Conservation (phyloP, 805 yeast genomes). For the Myxozyma monticola region DNA sequence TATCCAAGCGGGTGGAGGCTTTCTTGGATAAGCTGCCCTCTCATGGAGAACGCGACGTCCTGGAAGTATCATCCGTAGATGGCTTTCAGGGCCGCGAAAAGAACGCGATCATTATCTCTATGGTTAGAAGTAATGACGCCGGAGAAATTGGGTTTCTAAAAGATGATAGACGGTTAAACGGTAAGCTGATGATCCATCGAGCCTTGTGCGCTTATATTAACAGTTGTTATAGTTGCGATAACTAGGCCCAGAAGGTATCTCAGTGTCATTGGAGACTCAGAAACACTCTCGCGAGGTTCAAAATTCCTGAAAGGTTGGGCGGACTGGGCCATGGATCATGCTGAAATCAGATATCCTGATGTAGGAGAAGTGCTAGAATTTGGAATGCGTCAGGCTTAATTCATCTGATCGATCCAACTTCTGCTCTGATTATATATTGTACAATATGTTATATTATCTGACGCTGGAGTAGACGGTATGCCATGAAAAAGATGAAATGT, state of each 20-base stretch:
- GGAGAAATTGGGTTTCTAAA: constrained; percentile 77
- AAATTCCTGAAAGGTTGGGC: constrained; percentile 65
- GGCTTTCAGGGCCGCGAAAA: constrained; percentile 98
- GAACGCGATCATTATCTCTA: constrained; percentile 73
- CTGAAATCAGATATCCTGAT: constrained; percentile 69
- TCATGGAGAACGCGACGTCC: constrained; percentile 40
- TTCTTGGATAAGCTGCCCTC: constrained; percentile 16
- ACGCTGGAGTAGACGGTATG: background rate
- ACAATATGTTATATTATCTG: background rate
- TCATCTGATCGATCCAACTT: too few relatives aligned
- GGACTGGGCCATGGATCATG: constrained; percentile 63
- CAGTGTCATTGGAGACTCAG: constrained; percentile 84
- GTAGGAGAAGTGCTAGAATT: constrained; percentile 34
- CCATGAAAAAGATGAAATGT: constrained; percentile 1
- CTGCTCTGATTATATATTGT: too few relatives aligned
- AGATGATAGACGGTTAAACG: constrained; percentile 75
- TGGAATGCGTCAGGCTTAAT: constrained; percentile 12
- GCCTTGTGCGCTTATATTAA: background rate
- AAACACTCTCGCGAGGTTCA: constrained; percentile 50
- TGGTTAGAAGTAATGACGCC: constrained; percentile 76
- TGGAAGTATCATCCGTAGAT: constrained; percentile 89
- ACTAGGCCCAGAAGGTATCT: constrained; percentile 85
- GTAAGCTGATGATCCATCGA: background rate
- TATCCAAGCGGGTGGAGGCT: constrained; percentile 50
- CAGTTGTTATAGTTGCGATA: constrained; percentile 62